Evolutionary conservation across 768 basidiomycete species (phyloP), one percentile per base, ranked within the genome.

Genomic region (Leccinum rimulosum): DNA sequence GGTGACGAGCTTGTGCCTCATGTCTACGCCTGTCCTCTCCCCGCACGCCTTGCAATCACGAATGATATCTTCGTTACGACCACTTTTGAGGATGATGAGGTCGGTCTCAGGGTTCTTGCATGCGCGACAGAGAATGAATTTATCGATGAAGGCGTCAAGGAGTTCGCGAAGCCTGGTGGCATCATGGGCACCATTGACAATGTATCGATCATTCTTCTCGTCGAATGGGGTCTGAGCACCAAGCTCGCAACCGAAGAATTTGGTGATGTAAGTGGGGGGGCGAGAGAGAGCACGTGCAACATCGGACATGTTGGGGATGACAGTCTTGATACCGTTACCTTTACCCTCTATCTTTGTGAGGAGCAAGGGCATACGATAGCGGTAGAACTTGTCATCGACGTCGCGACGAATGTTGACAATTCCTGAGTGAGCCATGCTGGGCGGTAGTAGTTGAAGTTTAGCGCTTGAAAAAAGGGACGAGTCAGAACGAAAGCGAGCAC

Each of bases 41-140:
- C 97, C 97, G 68, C 97, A 99, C 28, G 97, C 97, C 77, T 98
- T 98, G 83, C 97, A 99, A 75, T 99, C 95, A 61, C 95, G 86
- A 64, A 90, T 85, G 71, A 98, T 94, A 64, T 90, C 85, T 67
- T 98, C 97, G 58, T 75, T 80, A 30, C 84, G 77, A 52, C 95
- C 94, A 58, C 70, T 77, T 76, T 93, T 95, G 73, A 93, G 85
- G 72, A 99, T 84, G 77, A 93, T 76, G 49, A 98, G 85, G 69
- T 98, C 95, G 33, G 97, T 99, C 77, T 99, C 97, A 11, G 97
- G 97, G 73, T 99, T 99, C 80, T 98, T 98, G 89, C 97, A 99
- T 10, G 91, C 85, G 59, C 87, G 88, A 79, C 97, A 99, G 15
- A 99, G 87, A 48, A 99, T 94, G 66, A 97, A 99, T 76, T 98